phyloP scores from a whole-genome alignment of 306 rosid species.

The barrel medic (Medicago truncatula) region MtrunA17r5.0-ANR NC_053048.1:54346501-54347000 shows the following conservation, averaged over 20 bases:
- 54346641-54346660: conserved; percentile 63
- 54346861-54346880: not conserved
- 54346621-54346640: conserved; percentile 82
- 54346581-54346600: conserved; percentile 94
- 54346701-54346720: conserved; percentile 19
- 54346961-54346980: not conserved
- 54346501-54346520: not conserved
- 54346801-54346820: conserved; percentile 30
- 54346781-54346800: conserved; percentile 19
- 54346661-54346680: not conserved
- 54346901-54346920: conserved; percentile 5
- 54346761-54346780: conserved; percentile 24
- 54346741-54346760: conserved; percentile 28
- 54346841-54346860: conserved; percentile 13
- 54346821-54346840: conserved; percentile 31
- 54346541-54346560: conserved; percentile 38
- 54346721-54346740: conserved; percentile 19
- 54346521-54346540: conserved; percentile 34
- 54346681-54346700: not conserved
- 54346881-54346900: conserved; percentile 5
- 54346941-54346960: not conserved
- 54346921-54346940: conserved; percentile 6
- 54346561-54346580: conserved; percentile 87
- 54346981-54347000: conserved; percentile 20
- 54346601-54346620: conserved; percentile 78